Percentiles rank a stretch among this genome's conserved stretches.
Conservation (phyloP, 208 protist species). For the Endotrypanum monterogeii region DNA sequence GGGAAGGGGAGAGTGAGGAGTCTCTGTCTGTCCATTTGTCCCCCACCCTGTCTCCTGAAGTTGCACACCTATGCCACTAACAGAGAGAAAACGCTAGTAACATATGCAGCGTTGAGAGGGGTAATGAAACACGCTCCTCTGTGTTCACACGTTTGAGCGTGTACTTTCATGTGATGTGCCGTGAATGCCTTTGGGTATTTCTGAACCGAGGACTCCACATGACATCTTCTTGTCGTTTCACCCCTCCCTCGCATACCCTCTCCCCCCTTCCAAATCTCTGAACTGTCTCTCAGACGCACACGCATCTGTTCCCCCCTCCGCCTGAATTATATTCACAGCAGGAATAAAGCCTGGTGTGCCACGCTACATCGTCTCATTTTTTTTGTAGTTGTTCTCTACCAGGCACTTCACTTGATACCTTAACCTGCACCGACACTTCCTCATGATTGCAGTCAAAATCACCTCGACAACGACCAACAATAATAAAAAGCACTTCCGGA, state of each 20-base stretch:
- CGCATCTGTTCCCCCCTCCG: background rate
- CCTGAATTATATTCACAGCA: no score
- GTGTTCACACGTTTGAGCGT: background rate
- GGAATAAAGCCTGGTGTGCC: background rate
- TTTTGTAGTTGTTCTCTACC: conserved; percentile 22
- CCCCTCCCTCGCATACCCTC: background rate
- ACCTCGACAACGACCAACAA: no score
- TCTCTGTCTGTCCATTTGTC: no score
- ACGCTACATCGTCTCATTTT: conserved; percentile 9
- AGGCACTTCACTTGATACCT: no score
- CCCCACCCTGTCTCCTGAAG: no score
- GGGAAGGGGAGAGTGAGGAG: no score
- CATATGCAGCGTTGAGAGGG: background rate
- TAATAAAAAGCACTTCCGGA: no score
- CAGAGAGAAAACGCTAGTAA: background rate
- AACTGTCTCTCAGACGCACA: background rate
- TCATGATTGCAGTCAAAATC: no score
- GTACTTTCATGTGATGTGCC: background rate
- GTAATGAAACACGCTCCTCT: background rate
- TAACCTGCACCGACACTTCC: no score
- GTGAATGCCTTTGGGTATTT: background rate
- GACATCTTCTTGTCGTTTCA: background rate
- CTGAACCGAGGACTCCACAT: background rate
- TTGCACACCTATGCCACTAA: no score
- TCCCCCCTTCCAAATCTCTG: no score